Evolutionary conservation across 2,329 filamentous ascomycete genomes (phyloP).

Genomic region (Pestalotiopsis sp.): DNA sequence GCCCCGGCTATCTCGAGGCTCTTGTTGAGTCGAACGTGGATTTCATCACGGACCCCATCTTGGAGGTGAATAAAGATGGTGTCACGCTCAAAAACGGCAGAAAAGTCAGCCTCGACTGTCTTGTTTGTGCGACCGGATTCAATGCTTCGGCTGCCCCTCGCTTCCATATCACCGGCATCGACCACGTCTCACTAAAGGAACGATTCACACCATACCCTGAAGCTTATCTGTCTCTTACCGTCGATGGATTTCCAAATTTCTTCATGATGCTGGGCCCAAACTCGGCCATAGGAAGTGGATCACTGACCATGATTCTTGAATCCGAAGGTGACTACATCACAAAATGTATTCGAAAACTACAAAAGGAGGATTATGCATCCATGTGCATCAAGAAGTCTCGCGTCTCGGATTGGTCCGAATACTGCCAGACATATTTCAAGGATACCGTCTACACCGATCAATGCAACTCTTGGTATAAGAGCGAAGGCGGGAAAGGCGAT

Average conservation of each 20-base stretch:
- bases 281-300: slow-evolving; percentile 46
- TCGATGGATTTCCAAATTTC: slow-evolving; percentile 50
- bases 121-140: slow-evolving; percentile 51
- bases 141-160: slow-evolving; percentile 38
- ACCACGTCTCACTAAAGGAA: slow-evolving; percentile 34
- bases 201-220: slow-evolving; percentile 40
- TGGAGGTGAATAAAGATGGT: slow-evolving; percentile 34
- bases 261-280: slow-evolving; percentile 51
- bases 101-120: slow-evolving; percentile 40
- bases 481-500: slow-evolving; percentile 38
- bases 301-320: slow-evolving; percentile 47
- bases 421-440: slow-evolving; percentile 47
- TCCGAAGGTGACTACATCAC: slow-evolving; percentile 48
- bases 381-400: slow-evolving; percentile 44
- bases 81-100: slow-evolving; percentile 29
- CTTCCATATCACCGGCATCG: slow-evolving; percentile 41
- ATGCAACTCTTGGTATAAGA: slow-evolving; percentile 57
- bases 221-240: slow-evolving; percentile 45
- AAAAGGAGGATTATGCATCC: slow-evolving; percentile 44
- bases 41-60: slow-evolving; percentile 36
- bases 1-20: slow-evolving; percentile 46
- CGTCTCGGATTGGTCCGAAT: slow-evolving; percentile 47
- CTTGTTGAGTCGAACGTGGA: slow-evolving; percentile 41
- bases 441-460: slow-evolving; percentile 46
- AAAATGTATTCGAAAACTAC: slow-evolving; percentile 46